Evolutionary conservation across 1,284 basidiomycete species (phyloP).

Genomic region (Malassezia dermatis): DNA sequence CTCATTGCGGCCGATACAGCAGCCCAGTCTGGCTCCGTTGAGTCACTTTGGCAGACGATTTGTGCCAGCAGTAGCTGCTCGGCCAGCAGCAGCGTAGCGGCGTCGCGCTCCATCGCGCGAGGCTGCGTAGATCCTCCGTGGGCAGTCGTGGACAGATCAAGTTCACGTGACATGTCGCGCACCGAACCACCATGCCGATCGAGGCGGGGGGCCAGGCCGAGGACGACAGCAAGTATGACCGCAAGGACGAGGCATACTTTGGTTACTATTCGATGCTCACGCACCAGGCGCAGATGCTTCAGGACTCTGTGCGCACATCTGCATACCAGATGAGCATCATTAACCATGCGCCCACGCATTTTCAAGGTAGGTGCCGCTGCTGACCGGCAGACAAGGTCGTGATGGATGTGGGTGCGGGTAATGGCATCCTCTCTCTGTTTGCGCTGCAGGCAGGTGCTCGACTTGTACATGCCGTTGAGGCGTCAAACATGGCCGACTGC

Average conservation of each 20-base stretch:
- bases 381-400: constrained; percentile 21
- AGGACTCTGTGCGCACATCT: constrained; percentile 36
- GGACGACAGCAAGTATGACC: constrained; percentile 21
- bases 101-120: constrained; percentile 6
- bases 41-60: constrained; percentile 36
- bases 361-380: constrained; percentile 11
- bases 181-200: background rate
- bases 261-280: constrained; percentile 40
- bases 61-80: constrained; percentile 44
- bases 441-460: constrained; percentile 51
- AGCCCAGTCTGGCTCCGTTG: constrained; percentile 35
- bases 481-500: constrained; percentile 52
- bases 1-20: constrained; percentile 27
- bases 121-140: background rate
- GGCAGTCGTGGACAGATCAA: background rate
- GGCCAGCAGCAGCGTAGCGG: constrained; percentile 17
- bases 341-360: constrained; percentile 23
- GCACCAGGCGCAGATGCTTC: constrained; percentile 44
- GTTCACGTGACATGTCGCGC: background rate
- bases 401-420: constrained; percentile 52
- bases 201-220: background rate
- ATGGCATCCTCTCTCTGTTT: constrained; percentile 53
- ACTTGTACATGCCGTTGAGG: constrained; percentile 52
- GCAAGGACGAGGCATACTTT: constrained; percentile 42
- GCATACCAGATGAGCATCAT: constrained; percentile 41